Conservation (phyloP, 2,329 filamentous ascomycete species). For the Cordyceps javanica region DNA sequence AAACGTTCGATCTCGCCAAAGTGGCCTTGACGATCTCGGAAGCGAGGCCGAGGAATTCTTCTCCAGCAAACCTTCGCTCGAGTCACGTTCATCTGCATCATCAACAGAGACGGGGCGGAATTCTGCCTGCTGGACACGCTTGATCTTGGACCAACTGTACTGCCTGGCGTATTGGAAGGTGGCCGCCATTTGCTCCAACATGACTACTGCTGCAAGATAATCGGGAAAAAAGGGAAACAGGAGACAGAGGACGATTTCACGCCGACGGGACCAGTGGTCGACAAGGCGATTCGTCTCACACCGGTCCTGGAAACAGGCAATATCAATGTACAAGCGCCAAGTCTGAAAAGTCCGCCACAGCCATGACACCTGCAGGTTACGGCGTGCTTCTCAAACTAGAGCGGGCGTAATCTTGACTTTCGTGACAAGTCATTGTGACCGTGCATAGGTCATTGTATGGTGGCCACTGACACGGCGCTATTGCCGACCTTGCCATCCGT, state of each 20-base stretch:
- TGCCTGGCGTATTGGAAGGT: slow-evolving; percentile 6
- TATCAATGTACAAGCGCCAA: neutral
- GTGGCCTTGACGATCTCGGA: neutral
- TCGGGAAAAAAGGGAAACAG: neutral
- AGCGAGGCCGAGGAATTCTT: neutral
- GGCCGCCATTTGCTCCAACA: neutral
- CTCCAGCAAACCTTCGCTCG: slow-evolving; percentile 2
- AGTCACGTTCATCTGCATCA: slow-evolving; percentile 1
- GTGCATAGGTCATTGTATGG: neutral
- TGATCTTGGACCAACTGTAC: slow-evolving; percentile 9
- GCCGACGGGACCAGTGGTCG: too few relatives aligned
- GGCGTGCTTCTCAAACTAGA: neutral
- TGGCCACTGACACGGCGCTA: neutral
- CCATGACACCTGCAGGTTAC: neutral
- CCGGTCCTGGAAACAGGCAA: neutral
- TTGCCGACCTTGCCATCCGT: neutral
- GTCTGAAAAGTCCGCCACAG: neutral
- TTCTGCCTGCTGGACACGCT: neutral
- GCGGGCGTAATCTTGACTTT: neutral
- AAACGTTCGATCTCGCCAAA: slow-evolving; percentile 1
- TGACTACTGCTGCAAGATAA: too few relatives aligned
- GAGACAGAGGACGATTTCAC: neutral
- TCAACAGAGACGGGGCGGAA: neutral
- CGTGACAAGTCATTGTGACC: slow-evolving; percentile 7
- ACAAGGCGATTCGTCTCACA: neutral